phyloP scores from a whole-genome alignment of 306 rosid genomes.

The Sicyos edulis region DNA sequence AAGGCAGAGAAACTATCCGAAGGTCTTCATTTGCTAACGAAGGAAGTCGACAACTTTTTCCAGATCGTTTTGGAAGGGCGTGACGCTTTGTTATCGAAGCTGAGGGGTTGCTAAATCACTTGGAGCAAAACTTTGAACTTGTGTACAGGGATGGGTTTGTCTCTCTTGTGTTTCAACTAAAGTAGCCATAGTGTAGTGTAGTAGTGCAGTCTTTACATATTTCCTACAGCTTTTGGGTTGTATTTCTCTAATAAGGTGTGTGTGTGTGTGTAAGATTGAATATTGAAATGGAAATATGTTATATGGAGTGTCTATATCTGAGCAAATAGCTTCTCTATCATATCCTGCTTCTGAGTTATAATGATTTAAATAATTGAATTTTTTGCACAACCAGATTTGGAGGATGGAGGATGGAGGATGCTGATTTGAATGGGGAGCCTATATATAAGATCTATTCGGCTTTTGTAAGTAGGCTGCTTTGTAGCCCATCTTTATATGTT shows the following conservation, averaged over 20 bases:
- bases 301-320: background rate
- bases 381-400: too few relatives aligned
- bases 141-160: slow-evolving; percentile 10
- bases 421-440: too few relatives aligned
- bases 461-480: too few relatives aligned
- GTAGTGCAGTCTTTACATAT: background rate
- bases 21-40: slow-evolving; percentile 61
- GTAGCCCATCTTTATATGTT: too few relatives aligned
- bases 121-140: slow-evolving; percentile 20
- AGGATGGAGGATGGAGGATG: too few relatives aligned
- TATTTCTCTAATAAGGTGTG: background rate
- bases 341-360: too few relatives aligned
- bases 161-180: slow-evolving; percentile 8
- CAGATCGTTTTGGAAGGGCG: slow-evolving; percentile 55
- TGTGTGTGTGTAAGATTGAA: background rate
- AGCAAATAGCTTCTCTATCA: background rate
- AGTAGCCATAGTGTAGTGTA: background rate
- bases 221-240: background rate
- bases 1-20: slow-evolving; percentile 45
- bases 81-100: slow-evolving; percentile 46
- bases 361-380: too few relatives aligned
- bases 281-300: slow-evolving; percentile 13
- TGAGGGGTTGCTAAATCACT: slow-evolving; percentile 41
- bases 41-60: slow-evolving; percentile 68
- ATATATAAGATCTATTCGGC: too few relatives aligned